Evolutionary conservation across 306 rosid species (phyloP), one percentile per base, ranked within the genome.

Genomic region (Alnus glutinosa): DNA sequence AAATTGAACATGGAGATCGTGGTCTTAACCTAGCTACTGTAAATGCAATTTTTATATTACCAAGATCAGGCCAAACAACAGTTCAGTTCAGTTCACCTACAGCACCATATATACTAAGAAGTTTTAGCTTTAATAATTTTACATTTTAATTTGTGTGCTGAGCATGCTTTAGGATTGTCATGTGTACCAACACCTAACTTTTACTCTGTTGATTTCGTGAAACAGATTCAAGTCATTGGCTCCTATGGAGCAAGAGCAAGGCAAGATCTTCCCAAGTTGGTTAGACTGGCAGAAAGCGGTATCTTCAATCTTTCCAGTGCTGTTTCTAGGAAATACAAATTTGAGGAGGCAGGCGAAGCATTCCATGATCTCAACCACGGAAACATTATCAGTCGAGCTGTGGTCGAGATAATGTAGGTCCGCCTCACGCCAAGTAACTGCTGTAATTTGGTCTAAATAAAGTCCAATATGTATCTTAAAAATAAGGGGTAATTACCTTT

Each of bases 181-280:
- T 49, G 66, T 73, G 32, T 19, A 32, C 57, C 59, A 15, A 64
- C 46, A 14, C n/a, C 16, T 42, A 36, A 28, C 70, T 5, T 36
- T 59, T 18, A 70, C 57, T 48, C n/a, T 44, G 80, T 39, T 70
- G 46, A 39, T 36, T 30, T 57, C 81, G 63, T 62, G 57, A 87
- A 80, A 70, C 88, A 94, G 98, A 86, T 94, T 82, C 83, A 94
- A 90, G 83, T 94, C 47, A 89, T 94, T 78, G 98, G 98, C 5
- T 92, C 97, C 0, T 92, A 92, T 75, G 98, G 98, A 89, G 98
- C 90, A 51, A 91, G 99, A 79, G 99, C 98, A 4, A 92, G 99
- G 89, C 94, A 95, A 85, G 99, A 95, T 87, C 99, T 95, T 77
- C 99, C 99, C 1, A 93, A 92, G 86, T 23, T 95, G 83, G 88